Evolutionary conservation across 1,284 basidiomycete genomes (phyloP).

Genomic region (Pisolithus thermaeus): DNA sequence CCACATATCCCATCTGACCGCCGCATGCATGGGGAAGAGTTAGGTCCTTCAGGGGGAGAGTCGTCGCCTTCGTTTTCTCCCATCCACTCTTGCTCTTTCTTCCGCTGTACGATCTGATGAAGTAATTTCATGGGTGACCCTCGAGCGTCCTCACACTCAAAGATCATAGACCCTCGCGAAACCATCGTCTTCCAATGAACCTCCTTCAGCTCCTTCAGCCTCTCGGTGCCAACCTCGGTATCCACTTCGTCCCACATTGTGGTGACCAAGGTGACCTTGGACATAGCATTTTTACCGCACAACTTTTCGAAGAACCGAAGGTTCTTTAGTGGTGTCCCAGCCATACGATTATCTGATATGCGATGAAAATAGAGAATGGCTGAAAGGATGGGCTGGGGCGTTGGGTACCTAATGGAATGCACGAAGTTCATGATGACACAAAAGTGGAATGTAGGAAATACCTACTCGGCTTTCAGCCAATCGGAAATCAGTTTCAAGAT

Average conservation of each 20-base stretch:
- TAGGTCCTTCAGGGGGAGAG: too few species aligned
- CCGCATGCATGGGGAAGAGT: background rate
- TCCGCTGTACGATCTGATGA: background rate
- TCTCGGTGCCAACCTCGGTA: conserved; percentile 4
- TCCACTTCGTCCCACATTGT: conserved; percentile 1
- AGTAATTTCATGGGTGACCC: conserved; percentile 3
- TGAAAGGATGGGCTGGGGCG: conserved; percentile 26
- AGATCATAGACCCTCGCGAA: conserved; percentile 1
- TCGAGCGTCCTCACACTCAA: conserved; percentile 3
- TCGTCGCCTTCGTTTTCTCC: conserved; percentile 6
- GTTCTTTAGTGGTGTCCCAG: too few species aligned
- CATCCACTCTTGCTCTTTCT: conserved; percentile 9
- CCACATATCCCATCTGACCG: too few species aligned
- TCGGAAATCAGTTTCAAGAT: conserved; percentile 20
- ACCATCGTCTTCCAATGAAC: conserved; percentile 12
- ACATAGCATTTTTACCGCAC: too few species aligned
- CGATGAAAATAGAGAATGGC: conserved; percentile 37
- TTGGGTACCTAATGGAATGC: conserved; percentile 24
- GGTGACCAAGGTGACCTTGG: background rate
- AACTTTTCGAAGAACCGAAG: too few species aligned
- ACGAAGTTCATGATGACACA: background rate
- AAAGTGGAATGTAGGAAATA: background rate
- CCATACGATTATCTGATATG: too few species aligned
- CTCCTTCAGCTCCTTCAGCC: conserved; percentile 2
- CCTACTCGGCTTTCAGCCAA: conserved; percentile 18